Evolutionary conservation across 352 stramenopile species (phyloP), one percentile per base, ranked within the genome.

Genomic region (Globisporangium perplexum): DNA sequence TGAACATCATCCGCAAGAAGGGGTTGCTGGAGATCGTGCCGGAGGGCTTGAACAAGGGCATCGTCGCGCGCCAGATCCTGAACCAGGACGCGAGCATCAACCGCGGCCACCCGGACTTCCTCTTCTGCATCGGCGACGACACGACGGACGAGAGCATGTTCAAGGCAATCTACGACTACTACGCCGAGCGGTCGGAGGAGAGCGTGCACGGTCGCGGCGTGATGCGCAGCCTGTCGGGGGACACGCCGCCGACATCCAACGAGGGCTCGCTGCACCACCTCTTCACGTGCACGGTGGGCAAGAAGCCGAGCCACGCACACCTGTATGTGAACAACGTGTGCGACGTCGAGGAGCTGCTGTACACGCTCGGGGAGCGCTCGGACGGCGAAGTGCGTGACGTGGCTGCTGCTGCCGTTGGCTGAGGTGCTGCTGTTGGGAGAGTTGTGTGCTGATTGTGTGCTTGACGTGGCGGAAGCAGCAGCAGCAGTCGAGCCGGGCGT

Each of bases 111-210:
- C 87, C 96, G 10, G 95, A 98, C 69, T 98, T 98, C 72, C 61
- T 98, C 24, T 87, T 98, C 20, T 98, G 93, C 55, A 96, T 98
- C 59, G 96, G 96, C 44, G 96, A 99, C 69, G 95, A 98, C 64
- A 96, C 94, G 47, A 96, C 91, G 7, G 96, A 99, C 63, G 96
- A 99, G 70, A 98, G 96, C 62, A 99, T 99, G 96, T 99, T 99
- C 73, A 90, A 90, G 57, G 68, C 79, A 47, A 89, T 96, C 62
- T 96, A 96, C 69, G 84, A 94, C 58, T 96, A 93, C 72, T 95
- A 96, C 55, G 83, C 84, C 1, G 78, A 95, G 62, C 74, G 83
- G 4, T 90, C 79, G 12, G 85, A 95, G 38, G 82, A 93, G 57
- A 93, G 71, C 51, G 68, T 90, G 35, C 79, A 93, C 45, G 82